phyloP scores from a whole-genome alignment of 2,329 filamentous ascomycete genomes.

The Fusarium robinianum region DNA sequence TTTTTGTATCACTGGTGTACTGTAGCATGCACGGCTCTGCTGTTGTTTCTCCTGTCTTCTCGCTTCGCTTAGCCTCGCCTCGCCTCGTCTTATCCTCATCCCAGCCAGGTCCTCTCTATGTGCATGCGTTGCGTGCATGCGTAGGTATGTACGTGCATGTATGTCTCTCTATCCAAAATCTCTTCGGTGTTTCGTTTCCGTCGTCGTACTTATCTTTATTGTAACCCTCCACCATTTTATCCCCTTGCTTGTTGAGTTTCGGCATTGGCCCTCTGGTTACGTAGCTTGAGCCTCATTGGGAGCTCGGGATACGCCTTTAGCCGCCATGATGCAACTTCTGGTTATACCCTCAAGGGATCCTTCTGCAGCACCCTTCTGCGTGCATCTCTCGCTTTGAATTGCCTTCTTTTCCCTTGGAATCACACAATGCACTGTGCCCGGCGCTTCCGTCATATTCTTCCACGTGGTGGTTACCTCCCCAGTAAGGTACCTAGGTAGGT shows the following conservation, averaged over 20 bases:
- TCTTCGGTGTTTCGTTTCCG: slow-evolving; percentile 22
- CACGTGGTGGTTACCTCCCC: too few species aligned
- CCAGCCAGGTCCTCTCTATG: too few species aligned
- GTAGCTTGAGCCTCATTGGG: slow-evolving; percentile 22
- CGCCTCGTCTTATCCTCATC: too few species aligned
- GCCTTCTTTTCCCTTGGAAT: neutral
- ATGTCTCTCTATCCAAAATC: slow-evolving; percentile 12
- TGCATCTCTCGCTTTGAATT: slow-evolving; percentile 3
- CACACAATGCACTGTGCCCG: slow-evolving; percentile 4
- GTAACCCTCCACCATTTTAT: slow-evolving; percentile 4
- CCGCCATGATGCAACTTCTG: slow-evolving; percentile 19
- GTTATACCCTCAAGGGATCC: neutral
- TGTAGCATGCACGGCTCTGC: neutral
- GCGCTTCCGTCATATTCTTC: slow-evolving; percentile 7
- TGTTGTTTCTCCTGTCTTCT: slow-evolving; percentile 10
- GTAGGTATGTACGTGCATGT: too few species aligned
- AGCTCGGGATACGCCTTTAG: slow-evolving; percentile 20
- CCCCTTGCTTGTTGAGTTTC: slow-evolving; percentile 12
- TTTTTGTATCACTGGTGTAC: slow-evolving; percentile 3
- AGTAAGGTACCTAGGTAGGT: too few species aligned
- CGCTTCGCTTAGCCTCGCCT: too few species aligned
- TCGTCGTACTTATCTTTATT: slow-evolving; percentile 8
- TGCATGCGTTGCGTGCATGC: too few species aligned
- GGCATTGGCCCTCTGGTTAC: slow-evolving; percentile 14
- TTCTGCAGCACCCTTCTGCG: too few species aligned